Base-by-base conservation (phyloP, 306 rosid species). In the Styphnolobium japonicum region DNA sequence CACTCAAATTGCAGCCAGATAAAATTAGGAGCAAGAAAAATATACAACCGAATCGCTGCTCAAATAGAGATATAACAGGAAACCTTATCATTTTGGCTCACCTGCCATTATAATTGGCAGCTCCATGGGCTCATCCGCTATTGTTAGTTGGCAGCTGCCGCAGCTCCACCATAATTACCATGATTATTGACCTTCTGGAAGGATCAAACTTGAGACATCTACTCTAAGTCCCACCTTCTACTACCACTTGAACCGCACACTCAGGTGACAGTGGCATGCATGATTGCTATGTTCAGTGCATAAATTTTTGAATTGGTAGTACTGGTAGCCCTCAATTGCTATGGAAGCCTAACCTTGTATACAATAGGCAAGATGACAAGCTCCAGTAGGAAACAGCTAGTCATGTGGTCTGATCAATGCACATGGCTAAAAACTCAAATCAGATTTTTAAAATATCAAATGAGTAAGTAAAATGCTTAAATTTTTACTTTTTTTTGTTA, bases 11-110 rank as follows among this genome's bases (percentile, higher is more conserved):
- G 68, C 43, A 62, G 25, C 31, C 31, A 27, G n/a, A n/a, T n/a
- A n/a, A 46, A 21, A 63, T 72, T 19, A 71, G 88, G 65, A 76
- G 40, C 7, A 46, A 46, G 6, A 68, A 67, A 68, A 39, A 4
- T 16, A 14, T 33, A 31, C 49, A 61, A 53, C 77, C 29, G 4
- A 80, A 58, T 80, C 4, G 23, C 15, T 68, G 33, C 60, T 60
- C 40, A 27, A 78, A 61, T 84, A 75, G 68, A 79, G 68, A 79
- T 71, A 75, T 63, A 63, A 71, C 64, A 40, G 62, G 77, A 34
- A 69, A 76, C 21, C 37, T 45, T 52, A 39, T 27, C 40, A 43
- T 42, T 75, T 67, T 40, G 46, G 77, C n/a, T 78, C 42, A 72
- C 52, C 52, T 72, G 61, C 74, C 73, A 80, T 37, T 61, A 36